phyloP scores from a whole-genome alignment of 805 yeast genomes.

The Saccharomycopsis sp. region DNA sequence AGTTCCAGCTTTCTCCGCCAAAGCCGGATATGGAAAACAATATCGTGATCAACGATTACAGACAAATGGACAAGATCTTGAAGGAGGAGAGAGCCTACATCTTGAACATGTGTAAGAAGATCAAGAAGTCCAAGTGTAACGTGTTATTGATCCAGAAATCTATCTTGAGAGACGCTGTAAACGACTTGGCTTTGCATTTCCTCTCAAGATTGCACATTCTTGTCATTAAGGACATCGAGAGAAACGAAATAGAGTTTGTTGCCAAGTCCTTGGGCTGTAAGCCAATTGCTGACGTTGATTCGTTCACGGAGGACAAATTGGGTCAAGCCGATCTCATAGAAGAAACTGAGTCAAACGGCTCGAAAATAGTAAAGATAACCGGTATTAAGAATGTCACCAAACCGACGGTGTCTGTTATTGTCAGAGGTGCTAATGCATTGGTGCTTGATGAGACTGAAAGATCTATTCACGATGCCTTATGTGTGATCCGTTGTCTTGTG shows the following conservation, averaged over 20 bases:
- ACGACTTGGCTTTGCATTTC: conserved; percentile 91
- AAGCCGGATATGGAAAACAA: conserved; percentile 97
- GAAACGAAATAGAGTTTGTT: conserved; percentile 93
- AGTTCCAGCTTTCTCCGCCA: conserved; percentile 93
- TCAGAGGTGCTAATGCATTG: conserved; percentile 90
- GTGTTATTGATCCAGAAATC: conserved; percentile 86
- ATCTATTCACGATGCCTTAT: conserved; percentile 93
- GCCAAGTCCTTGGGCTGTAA: conserved; percentile 79
- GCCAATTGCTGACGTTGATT: conserved; percentile 92
- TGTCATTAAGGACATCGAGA: conserved; percentile 92
- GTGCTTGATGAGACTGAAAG: conserved; percentile 95
- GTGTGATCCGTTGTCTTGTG: conserved; percentile 80
- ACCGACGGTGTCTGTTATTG: conserved; percentile 70
- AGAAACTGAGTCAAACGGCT: conserved; percentile 83
- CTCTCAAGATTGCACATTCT: conserved; percentile 85
- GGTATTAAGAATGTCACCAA: conserved; percentile 58
- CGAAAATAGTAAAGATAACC: conserved; percentile 81
- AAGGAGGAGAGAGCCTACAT: conserved; percentile 97
- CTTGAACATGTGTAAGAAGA: conserved; percentile 89
- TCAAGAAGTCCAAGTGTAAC: conserved; percentile 95
- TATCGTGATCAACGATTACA: conserved; percentile 93
- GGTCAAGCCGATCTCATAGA: conserved; percentile 91
- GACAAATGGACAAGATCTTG: conserved; percentile 98
- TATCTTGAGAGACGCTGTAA: conserved; percentile 91
- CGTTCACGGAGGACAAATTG: conserved; percentile 86